Base-by-base conservation (phyloP, 768 basidiomycete genomes). In the Hypholoma fasciculare region DNA sequence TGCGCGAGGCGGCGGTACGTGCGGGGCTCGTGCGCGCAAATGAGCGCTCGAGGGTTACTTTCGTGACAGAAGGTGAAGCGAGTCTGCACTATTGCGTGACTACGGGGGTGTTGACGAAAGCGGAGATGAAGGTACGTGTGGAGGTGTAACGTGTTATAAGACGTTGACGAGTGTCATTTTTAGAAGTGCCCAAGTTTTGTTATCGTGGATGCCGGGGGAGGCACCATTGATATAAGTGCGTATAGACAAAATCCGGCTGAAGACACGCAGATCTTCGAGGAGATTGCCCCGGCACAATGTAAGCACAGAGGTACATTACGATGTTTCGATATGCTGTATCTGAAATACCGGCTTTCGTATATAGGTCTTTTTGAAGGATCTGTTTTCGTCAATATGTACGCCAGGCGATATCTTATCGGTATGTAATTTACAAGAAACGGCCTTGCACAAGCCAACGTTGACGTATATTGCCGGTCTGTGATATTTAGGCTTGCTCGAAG, bases 161-260 rank as follows among this genome's bases (percentile, higher is more conserved):
- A 34, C 30, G 9, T 9, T 34, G 30, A 34, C 30, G 30, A 7
- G 30, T 34, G 30, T 34, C 7, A 2, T 4, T 38, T 46, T 3
- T 43, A 57, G 48, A 39, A 52, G 34, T 52, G 52, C 17, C 44
- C 52, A 34, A 50, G 49, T 17, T 26, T 60, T 6, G 72, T 83
- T 57, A 72, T 87, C 36, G 78, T 86, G n/a, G 84, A 87, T 57
- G 83, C 84, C 3, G 85, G 86, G 7, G 84, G 84, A 43, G 86
- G 84, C 17, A 88, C 84, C 0, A 73, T 87, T 26, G 85, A 88
- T 59, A 71, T 87, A 40, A 85, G 82, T 57, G 74, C 80, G 12
- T 87, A 86, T 53, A 72, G 72, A 13, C 74, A 76, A 61, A 64
- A 65, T 17, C 4, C 60, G 62, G 71, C 61, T 1, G 57, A 69